phyloP scores from a whole-genome alignment of 2,329 filamentous ascomycete genomes.

The Penicillium sp. region DNA sequence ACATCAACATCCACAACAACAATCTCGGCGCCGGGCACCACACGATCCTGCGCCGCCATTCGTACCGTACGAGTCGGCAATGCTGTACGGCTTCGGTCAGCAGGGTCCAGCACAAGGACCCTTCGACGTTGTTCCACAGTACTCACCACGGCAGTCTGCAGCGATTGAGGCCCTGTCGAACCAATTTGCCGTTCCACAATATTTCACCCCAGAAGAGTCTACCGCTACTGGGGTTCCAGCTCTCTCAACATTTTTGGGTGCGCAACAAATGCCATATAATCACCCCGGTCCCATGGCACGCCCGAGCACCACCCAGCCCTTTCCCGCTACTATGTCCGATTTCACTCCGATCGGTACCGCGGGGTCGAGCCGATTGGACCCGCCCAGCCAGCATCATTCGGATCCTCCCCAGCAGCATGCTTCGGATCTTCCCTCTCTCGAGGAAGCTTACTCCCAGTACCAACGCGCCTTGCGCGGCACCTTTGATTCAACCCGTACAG shows the following conservation, averaged over 20 bases:
- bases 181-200: conserved; percentile 70
- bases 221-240: conserved; percentile 60
- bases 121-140: conserved; percentile 76
- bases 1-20: conserved; percentile 22
- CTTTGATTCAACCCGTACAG: conserved; percentile 69
- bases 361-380: conserved; percentile 36
- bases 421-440: conserved; percentile 53
- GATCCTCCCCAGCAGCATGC: conserved; percentile 27
- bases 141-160: conserved; percentile 73
- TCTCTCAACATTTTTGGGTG: conserved; percentile 64
- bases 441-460: conserved; percentile 68
- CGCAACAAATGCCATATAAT: conserved; percentile 62
- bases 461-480: conserved; percentile 60
- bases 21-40: not conserved
- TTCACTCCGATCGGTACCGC: conserved; percentile 37
- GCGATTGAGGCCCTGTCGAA: conserved; percentile 73
- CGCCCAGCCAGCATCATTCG: conserved; percentile 25
- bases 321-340: conserved; percentile 55
- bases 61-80: conserved; percentile 59
- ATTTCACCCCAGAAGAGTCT: conserved; percentile 68
- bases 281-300: conserved; percentile 59
- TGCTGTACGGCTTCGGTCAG: conserved; percentile 79
- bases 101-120: conserved; percentile 59
- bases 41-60: conserved; percentile 49
- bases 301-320: conserved; percentile 52